Percentiles rank a stretch among this genome's conserved stretches.
Evolutionary conservation across 192 early-diverging fungal species (phyloP).

Genomic region (Dissophora ornata): DNA sequence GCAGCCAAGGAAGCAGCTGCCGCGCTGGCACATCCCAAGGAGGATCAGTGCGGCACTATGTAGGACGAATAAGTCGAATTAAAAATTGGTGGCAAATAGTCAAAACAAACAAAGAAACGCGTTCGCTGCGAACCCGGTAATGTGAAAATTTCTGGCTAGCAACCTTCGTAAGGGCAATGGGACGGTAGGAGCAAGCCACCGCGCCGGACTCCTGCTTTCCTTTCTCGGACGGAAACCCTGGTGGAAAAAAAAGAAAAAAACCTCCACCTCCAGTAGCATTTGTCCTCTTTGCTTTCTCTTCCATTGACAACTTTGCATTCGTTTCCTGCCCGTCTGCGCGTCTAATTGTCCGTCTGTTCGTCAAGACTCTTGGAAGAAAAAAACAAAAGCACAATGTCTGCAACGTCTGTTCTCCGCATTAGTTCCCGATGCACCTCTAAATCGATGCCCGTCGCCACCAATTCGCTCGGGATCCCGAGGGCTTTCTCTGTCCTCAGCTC

Average conservation of each 20-base stretch:
- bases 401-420: conserved; percentile 16
- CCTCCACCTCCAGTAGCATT: too few relatives aligned
- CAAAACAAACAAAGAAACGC: not conserved
- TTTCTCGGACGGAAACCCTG: not conserved
- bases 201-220: too few relatives aligned
- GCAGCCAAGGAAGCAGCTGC: conserved; percentile 22
- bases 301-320: not conserved
- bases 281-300: not conserved
- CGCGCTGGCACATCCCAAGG: not conserved
- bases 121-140: too few relatives aligned
- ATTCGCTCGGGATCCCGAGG: conserved; percentile 22
- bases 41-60: too few relatives aligned
- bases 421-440: conserved; percentile 4
- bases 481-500: conserved; percentile 38
- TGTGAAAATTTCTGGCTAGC: too few relatives aligned
- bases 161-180: too few relatives aligned
- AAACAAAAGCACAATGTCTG: conserved; percentile 18
- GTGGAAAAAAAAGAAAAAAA: not conserved
- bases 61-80: not conserved
- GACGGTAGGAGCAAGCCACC: too few relatives aligned
- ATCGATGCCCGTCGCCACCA: conserved; percentile 1
- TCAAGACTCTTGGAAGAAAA: conserved; percentile 1
- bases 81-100: not conserved
- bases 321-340: not conserved
- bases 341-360: not conserved